A percentile compares a stretch with the other conserved stretches of the same genome.
phyloP scores from a whole-genome alignment of 371 early-diverging fungal genomes.

The Lichtheimia hyalospora region DNA sequence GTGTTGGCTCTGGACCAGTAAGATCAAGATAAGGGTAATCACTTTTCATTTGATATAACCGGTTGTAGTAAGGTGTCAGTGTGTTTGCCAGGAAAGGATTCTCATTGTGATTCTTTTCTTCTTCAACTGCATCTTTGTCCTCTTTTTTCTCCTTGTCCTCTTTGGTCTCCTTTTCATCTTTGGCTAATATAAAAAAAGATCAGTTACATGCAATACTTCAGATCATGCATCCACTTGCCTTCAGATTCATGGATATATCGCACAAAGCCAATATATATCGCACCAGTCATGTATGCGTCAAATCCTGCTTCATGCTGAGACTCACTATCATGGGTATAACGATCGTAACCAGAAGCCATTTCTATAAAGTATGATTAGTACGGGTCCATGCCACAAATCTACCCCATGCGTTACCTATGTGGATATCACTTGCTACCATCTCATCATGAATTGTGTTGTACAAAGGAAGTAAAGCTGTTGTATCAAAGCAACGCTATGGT shows the following conservation, averaged over 20 bases:
- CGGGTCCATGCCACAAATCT: background rate
- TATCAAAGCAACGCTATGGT: constrained; percentile 2
- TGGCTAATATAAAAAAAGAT: background rate
- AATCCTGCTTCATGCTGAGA: constrained; percentile 87
- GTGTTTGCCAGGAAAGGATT: constrained; percentile 19
- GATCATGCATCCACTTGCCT: constrained; percentile 13
- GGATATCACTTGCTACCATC: constrained; percentile 28
- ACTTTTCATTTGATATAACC: constrained; percentile 48
- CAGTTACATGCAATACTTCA: background rate
- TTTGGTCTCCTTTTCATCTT: constrained; percentile 9
- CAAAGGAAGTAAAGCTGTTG: constrained; percentile 31
- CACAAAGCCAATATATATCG: constrained; percentile 61
- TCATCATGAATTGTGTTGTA: constrained; percentile 34
- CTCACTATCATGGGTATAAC: constrained; percentile 27
- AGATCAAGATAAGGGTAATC: constrained; percentile 50
- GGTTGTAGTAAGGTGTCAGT: constrained; percentile 39
- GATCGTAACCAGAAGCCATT: constrained; percentile 33
- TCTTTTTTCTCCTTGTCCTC: constrained; percentile 16
- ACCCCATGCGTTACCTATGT: constrained; percentile 35
- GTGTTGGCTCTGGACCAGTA: constrained; percentile 33
- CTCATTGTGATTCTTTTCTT: constrained; percentile 20
- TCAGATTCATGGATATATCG: constrained; percentile 45
- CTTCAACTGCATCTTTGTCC: constrained; percentile 12
- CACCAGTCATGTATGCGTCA: constrained; percentile 88
- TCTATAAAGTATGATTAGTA: constrained; percentile 11